Evolutionary conservation across 331 rosid genomes (phyloP).

Genomic region (Ulmus americana): DNA sequence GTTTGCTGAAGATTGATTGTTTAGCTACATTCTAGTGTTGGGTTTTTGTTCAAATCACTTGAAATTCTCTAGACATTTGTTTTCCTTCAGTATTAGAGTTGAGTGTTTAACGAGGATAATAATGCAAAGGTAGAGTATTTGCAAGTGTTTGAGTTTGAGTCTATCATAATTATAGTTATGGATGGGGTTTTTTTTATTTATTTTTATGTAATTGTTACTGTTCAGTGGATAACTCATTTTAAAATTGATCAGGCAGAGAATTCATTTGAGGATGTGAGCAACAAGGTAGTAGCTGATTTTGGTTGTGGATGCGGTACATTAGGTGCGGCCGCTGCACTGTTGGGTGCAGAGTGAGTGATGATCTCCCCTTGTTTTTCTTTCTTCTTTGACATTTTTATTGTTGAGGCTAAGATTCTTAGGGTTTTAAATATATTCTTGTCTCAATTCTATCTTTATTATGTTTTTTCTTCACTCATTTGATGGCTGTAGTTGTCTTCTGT

Average conservation of each 20-base stretch:
- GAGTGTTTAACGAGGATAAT: too few relatives aligned
- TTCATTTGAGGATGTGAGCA: conserved; percentile 69
- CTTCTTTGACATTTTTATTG: conserved; percentile 5
- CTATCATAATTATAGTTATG: neutral
- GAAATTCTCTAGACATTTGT: too few relatives aligned
- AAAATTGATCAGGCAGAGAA: conserved; percentile 67
- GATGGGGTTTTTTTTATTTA: neutral
- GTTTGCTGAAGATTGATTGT: neutral
- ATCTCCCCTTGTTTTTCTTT: conserved; percentile 16
- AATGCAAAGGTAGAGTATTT: too few relatives aligned
- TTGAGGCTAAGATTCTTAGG: neutral
- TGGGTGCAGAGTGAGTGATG: conserved; percentile 71
- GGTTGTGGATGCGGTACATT: conserved; percentile 87
- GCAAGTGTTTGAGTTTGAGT: neutral
- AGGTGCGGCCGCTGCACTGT: conserved; percentile 72
- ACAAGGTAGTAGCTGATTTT: conserved; percentile 75
- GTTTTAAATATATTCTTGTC: neutral
- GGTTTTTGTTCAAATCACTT: neutral
- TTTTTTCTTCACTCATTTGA: neutral
- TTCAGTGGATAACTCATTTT: too few relatives aligned
- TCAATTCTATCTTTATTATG: neutral
- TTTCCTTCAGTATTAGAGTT: too few relatives aligned
- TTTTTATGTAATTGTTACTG: neutral
- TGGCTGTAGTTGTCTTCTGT: neutral
- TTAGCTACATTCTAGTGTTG: neutral